Percentiles rank a stretch among this genome's conserved stretches.
Conservation (phyloP, 2,329 filamentous ascomycete species). For the Septoria linicola region DNA sequence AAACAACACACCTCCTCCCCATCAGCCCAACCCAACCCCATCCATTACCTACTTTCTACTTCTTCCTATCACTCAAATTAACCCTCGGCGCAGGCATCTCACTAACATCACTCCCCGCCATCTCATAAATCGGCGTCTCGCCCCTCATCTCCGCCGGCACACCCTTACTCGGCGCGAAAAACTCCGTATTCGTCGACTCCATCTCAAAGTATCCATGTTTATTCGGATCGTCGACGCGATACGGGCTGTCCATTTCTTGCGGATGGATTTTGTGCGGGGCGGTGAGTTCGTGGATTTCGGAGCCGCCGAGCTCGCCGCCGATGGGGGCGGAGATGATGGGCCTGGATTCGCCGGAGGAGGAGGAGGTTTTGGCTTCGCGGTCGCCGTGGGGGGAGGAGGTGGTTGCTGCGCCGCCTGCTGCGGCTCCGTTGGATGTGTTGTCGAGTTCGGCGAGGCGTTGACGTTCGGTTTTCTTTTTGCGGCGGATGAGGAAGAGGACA, state of each 20-base stretch:
- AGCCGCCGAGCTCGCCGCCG: slow-evolving; percentile 37
- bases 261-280: slow-evolving; percentile 30
- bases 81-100: slow-evolving; percentile 27
- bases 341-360: slow-evolving; percentile 22
- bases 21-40: no score
- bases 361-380: slow-evolving; percentile 9
- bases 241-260: slow-evolving; percentile 36
- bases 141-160: slow-evolving; percentile 33
- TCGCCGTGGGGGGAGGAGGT: background rate
- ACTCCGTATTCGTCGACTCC: slow-evolving; percentile 28
- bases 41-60: no score
- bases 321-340: slow-evolving; percentile 34
- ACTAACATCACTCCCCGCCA: slow-evolving; percentile 32
- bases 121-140: slow-evolving; percentile 34
- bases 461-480: slow-evolving; percentile 30
- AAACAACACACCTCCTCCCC: no score
- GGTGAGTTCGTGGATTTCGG: slow-evolving; percentile 38
- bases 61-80: slow-evolving; percentile 3
- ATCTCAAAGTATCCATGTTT: slow-evolving; percentile 37
- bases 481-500: slow-evolving; percentile 33
- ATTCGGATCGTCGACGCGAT: slow-evolving; percentile 35
- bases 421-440: slow-evolving; percentile 27
- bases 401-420: slow-evolving; percentile 16
- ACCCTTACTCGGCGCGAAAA: slow-evolving; percentile 23
- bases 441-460: slow-evolving; percentile 34